phyloP scores from a whole-genome alignment of 106 monocot species.

The Hemerocallis citrina region DNA sequence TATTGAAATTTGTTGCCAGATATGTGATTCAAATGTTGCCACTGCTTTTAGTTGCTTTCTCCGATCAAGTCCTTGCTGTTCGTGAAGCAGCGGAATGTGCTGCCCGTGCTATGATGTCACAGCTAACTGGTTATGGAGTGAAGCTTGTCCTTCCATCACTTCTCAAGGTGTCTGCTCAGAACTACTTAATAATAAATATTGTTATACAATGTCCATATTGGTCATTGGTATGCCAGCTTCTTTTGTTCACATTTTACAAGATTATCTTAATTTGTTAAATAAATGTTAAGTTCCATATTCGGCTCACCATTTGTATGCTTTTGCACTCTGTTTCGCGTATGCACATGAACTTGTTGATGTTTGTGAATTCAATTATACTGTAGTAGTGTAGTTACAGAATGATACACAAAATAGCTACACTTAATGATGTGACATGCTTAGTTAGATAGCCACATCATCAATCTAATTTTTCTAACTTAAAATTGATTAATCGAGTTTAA shows the following conservation, averaged over 20 bases:
- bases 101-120: conserved; percentile 99
- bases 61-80: conserved; percentile 90
- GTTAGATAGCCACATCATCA: no score
- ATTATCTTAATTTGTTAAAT: no score
- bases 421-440: no score
- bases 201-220: not conserved
- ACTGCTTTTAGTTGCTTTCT: conserved; percentile 90
- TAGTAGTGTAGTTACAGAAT: no score
- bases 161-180: conserved; percentile 51
- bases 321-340: not conserved
- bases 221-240: not conserved
- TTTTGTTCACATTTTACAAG: no score
- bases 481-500: no score
- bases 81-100: conserved; percentile 98
- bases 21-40: conserved; percentile 94
- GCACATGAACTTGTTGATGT: not conserved
- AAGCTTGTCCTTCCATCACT: conserved; percentile 98
- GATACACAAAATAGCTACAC: no score
- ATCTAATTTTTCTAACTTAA: no score
- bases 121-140: conserved; percentile 86
- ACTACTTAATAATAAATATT: no score
- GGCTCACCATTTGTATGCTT: not conserved
- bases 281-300: not conserved
- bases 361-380: no score
- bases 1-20: conserved; percentile 35